phyloP scores from a whole-genome alignment of 441 rosid genomes.

The Metrosideros polymorpha region DNA sequence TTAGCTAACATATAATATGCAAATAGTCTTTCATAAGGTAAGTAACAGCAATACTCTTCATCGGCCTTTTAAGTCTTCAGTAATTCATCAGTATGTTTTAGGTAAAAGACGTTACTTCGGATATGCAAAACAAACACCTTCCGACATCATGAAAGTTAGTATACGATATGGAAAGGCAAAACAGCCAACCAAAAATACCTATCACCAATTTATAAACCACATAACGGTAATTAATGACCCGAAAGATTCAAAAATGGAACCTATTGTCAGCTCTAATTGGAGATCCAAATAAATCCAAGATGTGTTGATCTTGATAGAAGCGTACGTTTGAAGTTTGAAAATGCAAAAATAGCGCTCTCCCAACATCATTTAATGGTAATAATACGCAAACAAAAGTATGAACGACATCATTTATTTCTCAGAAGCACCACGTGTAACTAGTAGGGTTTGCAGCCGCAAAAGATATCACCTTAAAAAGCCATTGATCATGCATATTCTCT shows the following conservation, averaged over 20 bases:
- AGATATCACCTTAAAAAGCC: background rate
- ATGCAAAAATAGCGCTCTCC: background rate
- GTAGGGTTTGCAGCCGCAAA: background rate
- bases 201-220: background rate
- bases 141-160: background rate
- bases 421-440: background rate
- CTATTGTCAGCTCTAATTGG: background rate
- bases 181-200: background rate
- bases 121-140: background rate
- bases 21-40: background rate
- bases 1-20: background rate
- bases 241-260: background rate
- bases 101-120: background rate
- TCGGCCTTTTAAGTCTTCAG: background rate
- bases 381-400: background rate
- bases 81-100: background rate
- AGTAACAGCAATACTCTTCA: background rate
- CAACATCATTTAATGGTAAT: background rate
- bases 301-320: background rate
- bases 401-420: background rate
- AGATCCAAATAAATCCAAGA: background rate
- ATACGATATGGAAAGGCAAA: background rate
- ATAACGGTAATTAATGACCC: background rate
- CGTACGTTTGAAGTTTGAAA: background rate
- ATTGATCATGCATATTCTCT: background rate